Conservation (phyloP, 306 rosid genomes). For the Betula pendula region DNA sequence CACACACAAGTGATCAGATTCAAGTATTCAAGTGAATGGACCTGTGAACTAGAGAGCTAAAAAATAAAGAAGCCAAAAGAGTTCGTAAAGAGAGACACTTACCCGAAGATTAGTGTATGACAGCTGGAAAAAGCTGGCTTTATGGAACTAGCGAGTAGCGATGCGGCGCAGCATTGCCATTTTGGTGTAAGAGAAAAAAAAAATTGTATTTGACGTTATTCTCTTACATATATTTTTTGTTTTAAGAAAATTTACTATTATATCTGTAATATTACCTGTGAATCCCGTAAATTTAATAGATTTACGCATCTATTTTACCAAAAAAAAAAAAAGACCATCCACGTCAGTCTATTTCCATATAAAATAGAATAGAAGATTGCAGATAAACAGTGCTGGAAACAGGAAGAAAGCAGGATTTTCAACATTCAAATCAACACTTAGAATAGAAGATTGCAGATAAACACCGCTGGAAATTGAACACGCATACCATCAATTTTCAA, state of each 20-base stretch:
- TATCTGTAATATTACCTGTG: no score
- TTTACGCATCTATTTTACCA: no score
- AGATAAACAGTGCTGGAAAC: neutral
- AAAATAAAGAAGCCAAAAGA: neutral
- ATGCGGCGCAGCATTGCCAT: constrained; percentile 11
- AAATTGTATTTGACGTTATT: no score
- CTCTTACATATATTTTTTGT: no score
- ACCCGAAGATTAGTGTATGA: constrained; percentile 29
- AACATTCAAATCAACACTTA: neutral
- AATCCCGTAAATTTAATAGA: no score
- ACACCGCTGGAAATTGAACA: neutral
- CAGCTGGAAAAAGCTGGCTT: constrained; percentile 26
- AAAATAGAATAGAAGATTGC: neutral
- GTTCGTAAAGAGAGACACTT: constrained; percentile 2
- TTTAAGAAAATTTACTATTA: no score
- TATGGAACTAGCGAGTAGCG: neutral
- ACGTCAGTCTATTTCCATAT: neutral
- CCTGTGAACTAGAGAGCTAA: neutral
- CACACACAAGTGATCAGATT: neutral
- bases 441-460: no score
- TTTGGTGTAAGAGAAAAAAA: no score
- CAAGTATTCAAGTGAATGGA: neutral
- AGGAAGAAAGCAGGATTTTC: neutral
- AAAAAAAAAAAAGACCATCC: neutral
- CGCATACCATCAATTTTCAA: neutral